phyloP scores from a whole-genome alignment of 2,329 filamentous ascomycete genomes.

The Colletotrichum sp. region DNA sequence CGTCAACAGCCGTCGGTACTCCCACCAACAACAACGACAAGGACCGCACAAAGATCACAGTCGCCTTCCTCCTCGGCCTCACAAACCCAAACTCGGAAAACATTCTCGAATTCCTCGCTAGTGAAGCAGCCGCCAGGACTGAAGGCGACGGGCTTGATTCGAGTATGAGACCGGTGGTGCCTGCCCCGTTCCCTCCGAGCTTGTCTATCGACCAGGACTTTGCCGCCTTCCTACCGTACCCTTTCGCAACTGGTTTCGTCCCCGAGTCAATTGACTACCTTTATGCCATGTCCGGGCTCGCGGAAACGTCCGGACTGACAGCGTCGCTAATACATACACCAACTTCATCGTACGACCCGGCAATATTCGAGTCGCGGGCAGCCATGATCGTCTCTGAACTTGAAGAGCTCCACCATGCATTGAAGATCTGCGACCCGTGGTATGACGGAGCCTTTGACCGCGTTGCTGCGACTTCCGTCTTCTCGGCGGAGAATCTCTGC shows the following conservation, averaged over 20 bases:
- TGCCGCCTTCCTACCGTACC: not conserved
- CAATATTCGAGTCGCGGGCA: not conserved
- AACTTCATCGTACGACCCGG: not conserved
- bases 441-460: slow-evolving; percentile 19
- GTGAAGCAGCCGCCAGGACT: slow-evolving; percentile 11
- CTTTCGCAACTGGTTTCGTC: not conserved
- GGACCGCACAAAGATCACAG: slow-evolving; percentile 23
- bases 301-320: not conserved
- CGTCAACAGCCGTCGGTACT: not conserved
- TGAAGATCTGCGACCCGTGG: slow-evolving; percentile 15
- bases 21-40: not conserved
- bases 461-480: slow-evolving; percentile 18
- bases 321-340: not conserved
- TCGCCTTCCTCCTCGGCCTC: slow-evolving; percentile 28
- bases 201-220: slow-evolving; percentile 8
- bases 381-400: not conserved
- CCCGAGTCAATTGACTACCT: not conserved
- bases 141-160: slow-evolving; percentile 7
- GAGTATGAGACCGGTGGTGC: not conserved
- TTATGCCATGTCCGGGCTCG: not conserved
- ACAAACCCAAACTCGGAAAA: slow-evolving; percentile 28
- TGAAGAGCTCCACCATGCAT: not conserved
- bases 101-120: slow-evolving; percentile 25
- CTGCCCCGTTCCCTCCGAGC: not conserved
- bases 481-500: slow-evolving; percentile 24